Percentiles rank a stretch among this genome's conserved stretches.
Conservation (phyloP, 192 early-diverging fungal genomes). For the Chytriomyces hyalinus region DNA sequence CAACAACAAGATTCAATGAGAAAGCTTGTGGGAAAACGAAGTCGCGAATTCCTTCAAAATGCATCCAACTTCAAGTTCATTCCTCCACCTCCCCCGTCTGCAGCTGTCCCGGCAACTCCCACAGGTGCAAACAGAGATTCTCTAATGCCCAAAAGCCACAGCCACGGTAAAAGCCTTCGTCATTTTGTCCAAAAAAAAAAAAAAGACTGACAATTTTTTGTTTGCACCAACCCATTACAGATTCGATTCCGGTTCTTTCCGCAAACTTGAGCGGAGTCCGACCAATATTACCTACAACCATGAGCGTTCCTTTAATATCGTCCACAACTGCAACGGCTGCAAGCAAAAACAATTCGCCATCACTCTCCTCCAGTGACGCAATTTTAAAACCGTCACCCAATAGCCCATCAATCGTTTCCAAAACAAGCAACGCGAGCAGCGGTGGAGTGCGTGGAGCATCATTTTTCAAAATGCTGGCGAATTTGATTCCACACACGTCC, state of each 20-base stretch:
- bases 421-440: background rate
- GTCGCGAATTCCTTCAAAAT: background rate
- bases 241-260: no score
- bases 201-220: no score
- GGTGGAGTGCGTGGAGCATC: slow-evolving; percentile 21
- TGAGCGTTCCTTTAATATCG: background rate
- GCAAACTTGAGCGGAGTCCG: no score
- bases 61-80: background rate
- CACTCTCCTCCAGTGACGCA: background rate
- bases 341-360: background rate
- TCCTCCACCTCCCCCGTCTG: background rate
- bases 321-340: background rate
- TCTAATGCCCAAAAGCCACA: no score
- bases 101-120: background rate
- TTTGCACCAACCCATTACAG: no score
- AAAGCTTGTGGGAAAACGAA: no score
- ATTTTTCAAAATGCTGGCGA: slow-evolving; percentile 19
- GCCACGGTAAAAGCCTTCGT: no score
- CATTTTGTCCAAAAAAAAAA: no score
- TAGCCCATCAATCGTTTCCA: background rate
- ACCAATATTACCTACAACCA: background rate
- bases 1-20: no score
- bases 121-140: background rate
- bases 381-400: background rate
- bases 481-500: background rate